Percentiles rank a stretch among this genome's conserved stretches.
These are phyloP conservation scores for Plasmodium gonderi DNA, from an alignment of 169 alveolate species.

Conservation along the genomic window DNA sequence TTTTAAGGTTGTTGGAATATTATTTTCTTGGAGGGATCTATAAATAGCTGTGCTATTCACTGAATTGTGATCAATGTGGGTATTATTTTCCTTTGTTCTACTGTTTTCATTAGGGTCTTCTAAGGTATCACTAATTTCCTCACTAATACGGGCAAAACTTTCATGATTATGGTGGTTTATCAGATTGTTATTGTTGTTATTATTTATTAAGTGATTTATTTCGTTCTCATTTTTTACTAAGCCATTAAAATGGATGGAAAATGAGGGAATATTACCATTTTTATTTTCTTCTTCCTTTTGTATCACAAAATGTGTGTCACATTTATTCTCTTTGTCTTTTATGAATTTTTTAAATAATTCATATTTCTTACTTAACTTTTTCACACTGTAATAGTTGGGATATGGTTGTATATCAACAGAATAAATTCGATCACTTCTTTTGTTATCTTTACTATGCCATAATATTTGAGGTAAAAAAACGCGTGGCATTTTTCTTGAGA, in stretches of 20 bases:
- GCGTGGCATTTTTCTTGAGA: slow-evolving; percentile 83
- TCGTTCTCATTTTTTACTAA: slow-evolving; percentile 2
- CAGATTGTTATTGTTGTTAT: neutral
- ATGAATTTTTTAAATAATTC: slow-evolving; percentile 32
- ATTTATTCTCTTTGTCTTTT: slow-evolving; percentile 48
- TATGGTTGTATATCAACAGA: slow-evolving; percentile 91
- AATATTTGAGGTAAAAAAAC: slow-evolving; percentile 90
- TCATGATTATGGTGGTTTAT: neutral
- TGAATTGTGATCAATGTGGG: neutral
- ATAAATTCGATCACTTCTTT: slow-evolving; percentile 90
- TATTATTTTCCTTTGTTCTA: neutral
- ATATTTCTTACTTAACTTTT: slow-evolving; percentile 51
- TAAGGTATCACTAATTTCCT: neutral
- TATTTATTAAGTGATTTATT: neutral
- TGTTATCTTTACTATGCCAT: slow-evolving; percentile 93
- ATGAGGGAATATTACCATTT: neutral
- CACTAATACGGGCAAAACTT: neutral
- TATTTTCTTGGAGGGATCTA: neutral
- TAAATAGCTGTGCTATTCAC: neutral
- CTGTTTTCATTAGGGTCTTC: neutral
- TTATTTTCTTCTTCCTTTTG: neutral
- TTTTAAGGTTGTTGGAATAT: neutral
- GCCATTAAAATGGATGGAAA: slow-evolving; percentile 7
- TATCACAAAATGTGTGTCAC: neutral
- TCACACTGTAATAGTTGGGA: slow-evolving; percentile 72